These are phyloP conservation scores for Persicaria tinctoria DNA, from an alignment of 148 eudicot species.

Conservation along the genomic window DNA sequence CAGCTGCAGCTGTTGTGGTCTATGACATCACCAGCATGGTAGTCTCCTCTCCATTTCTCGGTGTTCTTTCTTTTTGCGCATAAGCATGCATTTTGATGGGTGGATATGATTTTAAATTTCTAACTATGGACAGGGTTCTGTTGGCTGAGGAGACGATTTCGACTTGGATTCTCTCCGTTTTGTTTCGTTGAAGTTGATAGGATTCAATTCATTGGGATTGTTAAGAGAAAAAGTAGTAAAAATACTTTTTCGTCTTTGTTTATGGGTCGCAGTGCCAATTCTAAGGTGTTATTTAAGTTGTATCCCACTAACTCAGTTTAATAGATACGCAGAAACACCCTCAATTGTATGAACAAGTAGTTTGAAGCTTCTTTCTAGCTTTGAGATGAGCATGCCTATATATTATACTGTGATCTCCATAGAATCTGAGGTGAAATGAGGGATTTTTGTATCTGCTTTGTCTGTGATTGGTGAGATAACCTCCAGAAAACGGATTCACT, in stretches of 20 bases:
- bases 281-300: not conserved
- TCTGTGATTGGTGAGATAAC: not conserved
- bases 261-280: not conserved
- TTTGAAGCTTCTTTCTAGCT: not conserved
- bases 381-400: not conserved
- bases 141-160: not conserved
- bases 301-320: not conserved
- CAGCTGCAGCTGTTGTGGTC: conserved; percentile 68
- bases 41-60: not conserved
- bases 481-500: not conserved
- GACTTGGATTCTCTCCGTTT: not conserved
- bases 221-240: not conserved
- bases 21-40: conserved; percentile 63
- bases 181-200: not conserved
- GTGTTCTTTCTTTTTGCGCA: not conserved
- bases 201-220: conserved; percentile 1
- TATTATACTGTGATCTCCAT: not conserved
- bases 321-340: not conserved
- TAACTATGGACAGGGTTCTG: not conserved
- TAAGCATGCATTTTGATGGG: conserved; percentile 34
- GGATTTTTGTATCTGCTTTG: not conserved
- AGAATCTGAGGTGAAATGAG: conserved; percentile 2
- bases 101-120: conserved; percentile 8
- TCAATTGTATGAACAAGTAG: not conserved
- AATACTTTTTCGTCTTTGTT: not conserved